Evolutionary conservation across 208 protist species (phyloP).

Genomic region (Crithidia bombi): DNA sequence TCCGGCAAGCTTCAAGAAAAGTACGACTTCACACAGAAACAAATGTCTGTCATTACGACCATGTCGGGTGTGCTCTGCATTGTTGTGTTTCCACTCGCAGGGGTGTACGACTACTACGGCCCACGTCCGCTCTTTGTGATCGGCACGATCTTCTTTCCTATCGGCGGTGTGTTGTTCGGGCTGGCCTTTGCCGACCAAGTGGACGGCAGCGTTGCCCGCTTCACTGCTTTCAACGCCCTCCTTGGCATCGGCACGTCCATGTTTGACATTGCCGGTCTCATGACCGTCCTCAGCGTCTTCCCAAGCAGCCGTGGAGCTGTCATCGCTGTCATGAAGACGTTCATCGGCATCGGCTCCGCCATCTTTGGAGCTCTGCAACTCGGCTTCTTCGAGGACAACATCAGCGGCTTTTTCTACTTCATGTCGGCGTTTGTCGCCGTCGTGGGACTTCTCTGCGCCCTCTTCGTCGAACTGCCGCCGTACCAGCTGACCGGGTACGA

Average conservation of each 20-base stretch:
- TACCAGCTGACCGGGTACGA: slow-evolving; percentile 80
- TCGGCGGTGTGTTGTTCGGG: slow-evolving; percentile 57
- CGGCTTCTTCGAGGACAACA: slow-evolving; percentile 65
- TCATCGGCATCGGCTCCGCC: slow-evolving; percentile 84
- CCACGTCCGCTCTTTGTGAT: slow-evolving; percentile 69
- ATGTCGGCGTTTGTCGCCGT: slow-evolving; percentile 42
- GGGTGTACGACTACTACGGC: slow-evolving; percentile 79
- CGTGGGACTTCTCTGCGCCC: slow-evolving; percentile 41
- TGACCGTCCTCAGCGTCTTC: slow-evolving; percentile 84
- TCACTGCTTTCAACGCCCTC: slow-evolving; percentile 58
- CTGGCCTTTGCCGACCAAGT: slow-evolving; percentile 66
- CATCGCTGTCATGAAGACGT: slow-evolving; percentile 87
- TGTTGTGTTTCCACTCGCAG: slow-evolving; percentile 61
- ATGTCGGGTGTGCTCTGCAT: slow-evolving; percentile 49
- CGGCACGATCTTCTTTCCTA: slow-evolving; percentile 50
- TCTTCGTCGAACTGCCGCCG: slow-evolving; percentile 73
- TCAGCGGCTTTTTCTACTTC: slow-evolving; percentile 68
- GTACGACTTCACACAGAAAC: slow-evolving; percentile 71
- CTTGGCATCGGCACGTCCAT: slow-evolving; percentile 57
- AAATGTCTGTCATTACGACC: slow-evolving; percentile 81
- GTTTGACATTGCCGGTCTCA: slow-evolving; percentile 74
- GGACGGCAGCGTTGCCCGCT: slow-evolving; percentile 54
- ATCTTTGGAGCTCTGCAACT: slow-evolving; percentile 73
- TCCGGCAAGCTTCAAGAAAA: slow-evolving; percentile 71
- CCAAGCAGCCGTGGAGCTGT: slow-evolving; percentile 80